These are phyloP conservation scores for Ilex aquifolium DNA, from an alignment of 257 asterid species.

Conservation along the genomic window DNA sequence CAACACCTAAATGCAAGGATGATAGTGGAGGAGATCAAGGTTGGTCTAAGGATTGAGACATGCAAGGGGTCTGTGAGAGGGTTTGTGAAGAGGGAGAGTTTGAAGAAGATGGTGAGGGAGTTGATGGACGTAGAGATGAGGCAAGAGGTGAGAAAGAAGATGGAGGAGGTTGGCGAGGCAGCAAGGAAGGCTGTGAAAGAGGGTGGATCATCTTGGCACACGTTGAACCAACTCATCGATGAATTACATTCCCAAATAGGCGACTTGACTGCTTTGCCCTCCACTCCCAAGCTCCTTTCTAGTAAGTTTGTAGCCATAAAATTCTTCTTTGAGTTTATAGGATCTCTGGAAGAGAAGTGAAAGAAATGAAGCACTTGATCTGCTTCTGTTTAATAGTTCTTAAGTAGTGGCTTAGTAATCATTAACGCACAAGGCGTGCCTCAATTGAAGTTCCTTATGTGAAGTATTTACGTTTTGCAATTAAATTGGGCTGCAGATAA, in stretches of 20 bases:
- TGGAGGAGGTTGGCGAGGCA: conserved; percentile 27
- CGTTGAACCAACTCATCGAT: conserved; percentile 26
- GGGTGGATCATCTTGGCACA: conserved; percentile 64
- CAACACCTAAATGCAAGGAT: conserved; percentile 55
- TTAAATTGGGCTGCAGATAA: too few relatives aligned
- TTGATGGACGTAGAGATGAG: conserved; percentile 57
- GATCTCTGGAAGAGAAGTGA: too few relatives aligned
- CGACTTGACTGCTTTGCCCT: too few relatives aligned
- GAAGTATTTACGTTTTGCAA: too few relatives aligned
- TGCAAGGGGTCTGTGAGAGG: conserved; percentile 42
- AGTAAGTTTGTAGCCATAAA: too few relatives aligned
- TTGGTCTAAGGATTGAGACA: conserved; percentile 37
- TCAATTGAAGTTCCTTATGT: too few relatives aligned
- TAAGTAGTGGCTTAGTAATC: too few relatives aligned
- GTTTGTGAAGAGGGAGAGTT: conserved; percentile 40
- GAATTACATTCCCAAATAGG: conserved; percentile 15
- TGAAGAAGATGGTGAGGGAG: conserved; percentile 33
- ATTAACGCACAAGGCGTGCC: too few relatives aligned
- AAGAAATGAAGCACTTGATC: too few relatives aligned
- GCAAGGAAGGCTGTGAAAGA: conserved; percentile 42
- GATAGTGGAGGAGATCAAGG: conserved; percentile 54
- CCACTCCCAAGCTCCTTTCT: too few relatives aligned
- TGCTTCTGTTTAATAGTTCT: too few relatives aligned
- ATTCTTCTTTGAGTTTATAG: too few relatives aligned
- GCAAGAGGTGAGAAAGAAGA: conserved; percentile 29